Evolutionary conservation across 306 rosid genomes (phyloP), one percentile per base, ranked within the genome.

Genomic region (Potentilla sterilis): DNA sequence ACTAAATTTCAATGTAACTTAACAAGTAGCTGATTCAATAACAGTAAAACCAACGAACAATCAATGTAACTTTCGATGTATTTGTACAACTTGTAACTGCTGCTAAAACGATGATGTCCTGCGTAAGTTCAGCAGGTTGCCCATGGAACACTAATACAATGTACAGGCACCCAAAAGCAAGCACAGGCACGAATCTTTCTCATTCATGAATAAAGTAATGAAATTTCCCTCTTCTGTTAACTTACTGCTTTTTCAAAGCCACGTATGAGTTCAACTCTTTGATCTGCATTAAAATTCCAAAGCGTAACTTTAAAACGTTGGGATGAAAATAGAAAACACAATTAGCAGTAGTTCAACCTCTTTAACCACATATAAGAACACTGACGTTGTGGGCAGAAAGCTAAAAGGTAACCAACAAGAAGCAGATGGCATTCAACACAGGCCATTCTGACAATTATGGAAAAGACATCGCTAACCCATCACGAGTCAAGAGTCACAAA

Each of bases 201-300:
- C 22, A 42, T 47, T 69, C 62, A 32, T 19, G 34, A 80, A 71
- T 44, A 46, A 4, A 61, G 35, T 73, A 73, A 40, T 18, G 46
- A 0, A 40, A 15, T 28, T 67, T 72, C 51, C 7, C 41, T 42
- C 42, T 54, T 59, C 77, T 46, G 11, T 43, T 67, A 70, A 86
- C 99, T 92, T 90, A 95, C 99, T 95, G 92, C 65, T 92, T 95
- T 83, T 95, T 95, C 64, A 90, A 89, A 70, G 97, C 96, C 82
- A 95, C 99, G 65, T 92, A 92, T 68, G 99, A 90, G 75, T 95
- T 95, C 82, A 95, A 81, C 88, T 92, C 99, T 83, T 95, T 95
- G 86, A 95, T 85, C 99, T 95, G 97, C 93, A 86, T 18, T 38
- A 57, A 69, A 70, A 74, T 63, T 74, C 34, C 67, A n/a, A 81